Percentiles rank a stretch among this genome's conserved stretches.
Evolutionary conservation across 2,329 filamentous ascomycete species (phyloP).

Genomic region (Diaporthe helianthi): DNA sequence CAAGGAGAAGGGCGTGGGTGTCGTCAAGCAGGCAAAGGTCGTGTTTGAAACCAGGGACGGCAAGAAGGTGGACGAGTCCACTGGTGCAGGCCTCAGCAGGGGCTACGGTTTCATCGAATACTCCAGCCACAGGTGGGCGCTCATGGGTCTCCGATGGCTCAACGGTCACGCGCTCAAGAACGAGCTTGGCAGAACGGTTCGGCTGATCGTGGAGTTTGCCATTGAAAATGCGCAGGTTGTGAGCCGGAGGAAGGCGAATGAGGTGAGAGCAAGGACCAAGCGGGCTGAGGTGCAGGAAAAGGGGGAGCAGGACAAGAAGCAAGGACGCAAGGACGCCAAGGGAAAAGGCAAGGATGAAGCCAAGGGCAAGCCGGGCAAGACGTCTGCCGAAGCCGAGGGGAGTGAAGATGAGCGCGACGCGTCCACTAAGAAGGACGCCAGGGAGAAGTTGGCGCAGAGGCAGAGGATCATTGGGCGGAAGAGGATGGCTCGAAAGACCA

Average conservation of each 20-base stretch:
- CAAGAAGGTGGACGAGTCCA: slow-evolving; percentile 79
- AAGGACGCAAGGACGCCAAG: slow-evolving; percentile 42
- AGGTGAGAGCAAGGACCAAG: slow-evolving; percentile 50
- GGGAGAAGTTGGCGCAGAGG: slow-evolving; percentile 52
- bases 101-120: slow-evolving; percentile 99
- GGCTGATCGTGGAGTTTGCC: slow-evolving; percentile 94
- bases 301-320: slow-evolving; percentile 32
- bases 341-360: slow-evolving; percentile 36
- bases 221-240: slow-evolving; percentile 98
- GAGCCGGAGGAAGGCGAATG: slow-evolving; percentile 72
- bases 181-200: slow-evolving; percentile 78
- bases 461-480: slow-evolving; percentile 88
- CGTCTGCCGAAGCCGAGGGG: slow-evolving; percentile 36
- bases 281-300: slow-evolving; percentile 31
- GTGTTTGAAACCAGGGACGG: slow-evolving; percentile 90
- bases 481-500: slow-evolving; percentile 78
- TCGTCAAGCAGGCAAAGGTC: slow-evolving; percentile 93
- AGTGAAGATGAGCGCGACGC: slow-evolving; percentile 4
- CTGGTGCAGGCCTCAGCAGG: slow-evolving; percentile 81
- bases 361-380: slow-evolving; percentile 37
- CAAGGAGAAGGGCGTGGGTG: slow-evolving; percentile 81
- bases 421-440: slow-evolving; percentile 39
- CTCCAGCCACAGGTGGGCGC: slow-evolving; percentile 87
- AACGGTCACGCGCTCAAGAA: slow-evolving; percentile 75
- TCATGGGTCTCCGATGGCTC: slow-evolving; percentile 94